Evolutionary conservation across 257 asterid genomes (phyloP), one percentile per base, ranked within the genome.

Genomic region (Gentiana macrophylla): DNA sequence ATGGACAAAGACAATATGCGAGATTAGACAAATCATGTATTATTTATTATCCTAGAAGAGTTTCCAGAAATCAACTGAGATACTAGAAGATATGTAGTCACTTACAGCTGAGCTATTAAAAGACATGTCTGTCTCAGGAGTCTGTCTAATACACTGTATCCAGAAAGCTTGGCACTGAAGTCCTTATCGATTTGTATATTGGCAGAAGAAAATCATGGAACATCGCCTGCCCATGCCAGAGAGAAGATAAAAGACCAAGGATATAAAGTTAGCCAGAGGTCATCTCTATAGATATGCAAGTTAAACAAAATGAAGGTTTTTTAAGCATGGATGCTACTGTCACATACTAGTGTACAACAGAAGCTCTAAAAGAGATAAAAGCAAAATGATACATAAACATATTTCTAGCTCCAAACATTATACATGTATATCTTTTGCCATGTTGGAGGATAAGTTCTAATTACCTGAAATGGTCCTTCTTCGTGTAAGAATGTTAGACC

Each of bases 381-480:
- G 24, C 24, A 41, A 3, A 3, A 41, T 41, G 9, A 41, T 5
- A 41, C 10, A 41, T 7, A 41, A 2, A 8, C 9, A 41, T 41
- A 41, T 10, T 5, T 41, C 8, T 4, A 41, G 12, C 32, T 56
- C 61, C 3, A 6, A 12, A n/a, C 36, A 50, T 11, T 38, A 1
- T 48, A 37, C 10, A 24, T 50, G 15, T 34, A 34, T 5, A 3
- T 4, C 32, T 5, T 32, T 38, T 61, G 6, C 50, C 9, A 43
- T 24, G 24, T 24, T 24, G 32, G 34, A 49, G 61, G 37, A 73
- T 44, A 48, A 70, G 53, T 33, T n/a, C 33, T 43, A 24, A 41
- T 55, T 66, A 88, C 96, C 94, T 89, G 97, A 72, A 89, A 89
- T 56, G 97, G 97, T 36, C 97, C 97, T 78, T 89, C 97, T 73